These are phyloP conservation scores for Furculomyces boomerangus DNA, from an alignment of 371 early-diverging fungal genomes.

Conservation along the genomic window DNA sequence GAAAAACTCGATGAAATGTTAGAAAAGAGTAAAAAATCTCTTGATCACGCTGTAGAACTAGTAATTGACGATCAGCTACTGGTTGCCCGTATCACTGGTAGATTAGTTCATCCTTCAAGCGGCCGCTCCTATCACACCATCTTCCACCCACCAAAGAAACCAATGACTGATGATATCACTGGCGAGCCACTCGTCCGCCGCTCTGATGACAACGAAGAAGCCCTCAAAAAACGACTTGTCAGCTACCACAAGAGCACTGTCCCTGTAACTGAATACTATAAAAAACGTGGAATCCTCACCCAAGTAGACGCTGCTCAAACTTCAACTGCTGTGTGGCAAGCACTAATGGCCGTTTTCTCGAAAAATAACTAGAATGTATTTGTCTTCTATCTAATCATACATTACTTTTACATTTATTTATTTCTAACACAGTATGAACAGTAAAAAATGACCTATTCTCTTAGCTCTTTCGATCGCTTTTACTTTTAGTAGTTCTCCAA, in stretches of 20 bases:
- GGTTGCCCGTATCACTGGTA: slow-evolving; percentile 89
- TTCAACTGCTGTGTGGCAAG: slow-evolving; percentile 79
- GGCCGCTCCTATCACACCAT: slow-evolving; percentile 94
- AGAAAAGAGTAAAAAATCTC: slow-evolving; percentile 43
- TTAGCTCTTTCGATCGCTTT: too few relatives aligned
- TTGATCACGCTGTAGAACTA: slow-evolving; percentile 86
- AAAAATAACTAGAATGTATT: slow-evolving; percentile 17
- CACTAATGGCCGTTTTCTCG: slow-evolving; percentile 71
- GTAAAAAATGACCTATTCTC: too few relatives aligned
- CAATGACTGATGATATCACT: slow-evolving; percentile 87
- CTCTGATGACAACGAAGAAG: slow-evolving; percentile 92
- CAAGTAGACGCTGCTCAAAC: slow-evolving; percentile 86
- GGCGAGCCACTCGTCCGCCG: slow-evolving; percentile 93
- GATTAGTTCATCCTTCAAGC: slow-evolving; percentile 83
- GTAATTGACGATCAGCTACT: slow-evolving; percentile 84
- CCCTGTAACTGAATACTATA: slow-evolving; percentile 95
- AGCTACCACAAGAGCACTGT: slow-evolving; percentile 91
- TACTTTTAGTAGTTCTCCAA: too few relatives aligned
- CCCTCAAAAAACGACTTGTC: slow-evolving; percentile 81
- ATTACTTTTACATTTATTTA: too few relatives aligned
- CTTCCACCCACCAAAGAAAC: slow-evolving; percentile 88
- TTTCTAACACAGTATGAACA: too few relatives aligned
- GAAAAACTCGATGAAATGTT: slow-evolving; percentile 96
- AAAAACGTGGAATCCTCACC: slow-evolving; percentile 76
- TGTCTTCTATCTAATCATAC: too few relatives aligned